Base-by-base conservation (phyloP, 495 filamentous ascomycete species). In the Lasiosphaeris hirsuta region DNA sequence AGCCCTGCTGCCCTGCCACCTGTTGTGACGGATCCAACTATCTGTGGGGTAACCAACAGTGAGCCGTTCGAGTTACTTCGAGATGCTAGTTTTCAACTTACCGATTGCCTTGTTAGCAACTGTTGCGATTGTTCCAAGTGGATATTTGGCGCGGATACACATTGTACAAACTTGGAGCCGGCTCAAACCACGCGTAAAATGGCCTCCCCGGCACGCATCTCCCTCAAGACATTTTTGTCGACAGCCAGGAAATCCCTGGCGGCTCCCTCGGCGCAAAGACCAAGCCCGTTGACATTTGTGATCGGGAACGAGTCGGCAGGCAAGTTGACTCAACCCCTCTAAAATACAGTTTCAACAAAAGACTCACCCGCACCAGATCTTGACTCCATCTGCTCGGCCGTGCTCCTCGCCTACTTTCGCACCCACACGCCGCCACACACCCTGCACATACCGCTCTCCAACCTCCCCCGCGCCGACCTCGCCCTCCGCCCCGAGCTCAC, bases 351-450 rank as follows among this genome's bases (percentile, higher is more conserved):
- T 15, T 33, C 18, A 15, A 42, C 43, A 13, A 48, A 42, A 37
- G 38, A 55, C 45, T 65, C 61, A 70, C 53, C 46, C 10, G 3
- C 41, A 7, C 3, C 72, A 81, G 94, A 98, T 68, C 86, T 98
- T 64, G 94, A 98, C 73, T 96, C 95, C 10, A 82, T 97, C 53
- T 88, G 89, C 70, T 90, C 84, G 37, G 83, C 92, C 13, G 73
- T 97, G n/a, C 69, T 96, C 43, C 89, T 90, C 46, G 87, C 93
- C 42, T 97, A 96, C 73, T 81, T 95, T 56, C 84, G 85, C 55
- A 84, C 81, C 42, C 71, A 78, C 63, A 51, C 63, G 4, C 70
- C 72, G 18, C 71, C 68, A 23, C 72, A 72, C 62, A 76, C 78
- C 1, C 74, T 87, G n/a, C 86, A 93, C 71, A 81, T 96, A 36